Evolutionary conservation across 2,329 filamentous ascomycete species (phyloP).

Genomic region (Aureobasidium zeae): DNA sequence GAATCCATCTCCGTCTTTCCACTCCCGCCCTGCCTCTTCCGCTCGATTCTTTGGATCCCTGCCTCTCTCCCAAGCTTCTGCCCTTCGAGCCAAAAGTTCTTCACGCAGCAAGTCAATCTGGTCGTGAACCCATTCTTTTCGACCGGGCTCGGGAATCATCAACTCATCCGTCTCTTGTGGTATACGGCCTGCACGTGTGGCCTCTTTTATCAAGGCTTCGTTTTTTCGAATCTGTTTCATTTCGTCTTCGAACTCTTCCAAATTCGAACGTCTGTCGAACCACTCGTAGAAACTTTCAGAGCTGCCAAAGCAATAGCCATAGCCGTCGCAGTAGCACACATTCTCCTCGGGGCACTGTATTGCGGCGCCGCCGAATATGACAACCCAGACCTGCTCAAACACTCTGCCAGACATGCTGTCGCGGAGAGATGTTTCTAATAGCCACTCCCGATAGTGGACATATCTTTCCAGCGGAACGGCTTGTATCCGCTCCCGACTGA

Average conservation of each 20-base stretch:
- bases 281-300: slow-evolving; percentile 41
- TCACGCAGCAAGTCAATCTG: slow-evolving; percentile 37
- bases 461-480: slow-evolving; percentile 45
- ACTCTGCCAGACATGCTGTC: slow-evolving; percentile 51
- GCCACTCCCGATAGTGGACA: slow-evolving; percentile 51
- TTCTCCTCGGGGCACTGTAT: slow-evolving; percentile 45
- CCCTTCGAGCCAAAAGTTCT: slow-evolving; percentile 34
- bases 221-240: slow-evolving; percentile 36
- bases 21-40: slow-evolving; percentile 43
- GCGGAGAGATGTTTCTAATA: slow-evolving; percentile 46
- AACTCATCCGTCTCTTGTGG: slow-evolving; percentile 26
- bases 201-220: slow-evolving; percentile 29
- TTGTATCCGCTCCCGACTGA: slow-evolving; percentile 49
- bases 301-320: slow-evolving; percentile 51
- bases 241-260: slow-evolving; percentile 34
- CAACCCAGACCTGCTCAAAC: slow-evolving; percentile 58
- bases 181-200: slow-evolving; percentile 29
- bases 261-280: slow-evolving; percentile 37
- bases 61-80: slow-evolving; percentile 42
- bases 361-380: slow-evolving; percentile 46
- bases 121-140: slow-evolving; percentile 34
- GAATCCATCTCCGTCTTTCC: slow-evolving; percentile 48
- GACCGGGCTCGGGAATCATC: slow-evolving; percentile 31
- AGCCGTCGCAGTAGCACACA: slow-evolving; percentile 56
- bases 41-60: slow-evolving; percentile 44